Base-by-base conservation (phyloP, 2,329 filamentous ascomycete genomes). In the Cryphonectria parasitica region DNA sequence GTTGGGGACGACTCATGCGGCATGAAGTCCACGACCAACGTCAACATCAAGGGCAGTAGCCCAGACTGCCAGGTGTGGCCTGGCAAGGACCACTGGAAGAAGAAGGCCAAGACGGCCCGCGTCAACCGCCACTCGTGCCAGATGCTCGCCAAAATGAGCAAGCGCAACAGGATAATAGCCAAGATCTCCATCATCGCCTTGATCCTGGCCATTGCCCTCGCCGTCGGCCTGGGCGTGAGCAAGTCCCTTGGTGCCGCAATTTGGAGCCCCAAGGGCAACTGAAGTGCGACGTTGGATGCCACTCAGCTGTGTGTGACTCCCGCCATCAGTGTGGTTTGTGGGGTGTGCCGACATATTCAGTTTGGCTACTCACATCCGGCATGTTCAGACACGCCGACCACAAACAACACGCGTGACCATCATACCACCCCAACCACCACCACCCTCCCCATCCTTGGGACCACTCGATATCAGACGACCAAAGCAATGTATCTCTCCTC, bases 31-130 rank as follows among this genome's bases (percentile, higher is more conserved):
- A 80, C 77, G 67, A 77, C 78, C 69, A 81, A 80, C 71, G 65
- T 25, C 45, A 79, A 80, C 6, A 75, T 78, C 69, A 77, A 77
- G 41, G 84, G 83, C 68, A 82, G 82, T 66, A 82, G 82, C 66
- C 86, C 62, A n/a, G 69, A 90, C 72, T 86, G 84, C 75, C 82
- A 85, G 61, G 86, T 89, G 25, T 90, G 88, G 88, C 88, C 88
- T 6, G 85, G 86, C 69, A 84, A 88, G 76, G 83, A 85, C 34
- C 84, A 89, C 76, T 89, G 88, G 87, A 87, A 86, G 78, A 82
- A 84, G 72, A 88, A 88, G 81, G 86, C 87, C 72, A 87, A 86
- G 79, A 84, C 82, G 15, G 85, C 86, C 71, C 88, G 88, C 80
- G 82, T 82, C 73, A 85, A 83, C 71, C 80, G 83, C 66, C 79